These are phyloP conservation scores for Digitaria exilis DNA, from an alignment of 202 grass and related monocot species.

Conservation along the genomic window DNA sequence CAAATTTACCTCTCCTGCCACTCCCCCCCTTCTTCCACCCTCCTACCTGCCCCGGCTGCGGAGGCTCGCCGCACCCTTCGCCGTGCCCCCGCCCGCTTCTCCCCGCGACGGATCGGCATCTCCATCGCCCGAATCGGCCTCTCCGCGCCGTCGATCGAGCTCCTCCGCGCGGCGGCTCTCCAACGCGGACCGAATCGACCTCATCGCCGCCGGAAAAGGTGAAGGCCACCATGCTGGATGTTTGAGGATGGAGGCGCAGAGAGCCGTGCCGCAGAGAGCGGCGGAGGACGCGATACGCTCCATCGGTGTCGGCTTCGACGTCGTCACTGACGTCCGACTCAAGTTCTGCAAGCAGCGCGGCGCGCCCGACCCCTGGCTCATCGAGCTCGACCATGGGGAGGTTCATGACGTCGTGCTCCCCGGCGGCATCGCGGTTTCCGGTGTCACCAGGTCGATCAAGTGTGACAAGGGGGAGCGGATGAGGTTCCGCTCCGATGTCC, in stretches of 20 bases:
- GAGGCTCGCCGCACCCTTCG: not conserved
- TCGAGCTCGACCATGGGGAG: slow-evolving; percentile 62
- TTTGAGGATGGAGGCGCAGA: slow-evolving; percentile 64
- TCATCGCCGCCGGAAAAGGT: not conserved
- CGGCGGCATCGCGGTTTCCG: slow-evolving; percentile 52
- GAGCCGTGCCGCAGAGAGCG: slow-evolving; percentile 27
- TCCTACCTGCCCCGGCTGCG: not conserved
- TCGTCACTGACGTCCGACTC: slow-evolving; percentile 69
- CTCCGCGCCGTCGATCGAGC: not conserved
- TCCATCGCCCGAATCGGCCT: not conserved
- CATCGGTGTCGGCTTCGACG: slow-evolving; percentile 85
- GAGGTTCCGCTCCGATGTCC: slow-evolving; percentile 84
- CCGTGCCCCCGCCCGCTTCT: not conserved
- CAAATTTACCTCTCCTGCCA: slow-evolving; percentile 16
- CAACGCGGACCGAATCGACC: not conserved
- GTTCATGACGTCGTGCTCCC: slow-evolving; percentile 75
- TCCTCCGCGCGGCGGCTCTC: not conserved
- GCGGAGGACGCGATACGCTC: slow-evolving; percentile 65
- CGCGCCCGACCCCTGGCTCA: slow-evolving; percentile 59
- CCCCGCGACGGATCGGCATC: not conserved
- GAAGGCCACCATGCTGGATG: not conserved
- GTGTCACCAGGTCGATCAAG: slow-evolving; percentile 70
- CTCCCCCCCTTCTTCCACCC: not conserved
- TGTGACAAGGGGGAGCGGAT: slow-evolving; percentile 91
- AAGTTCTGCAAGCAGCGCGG: slow-evolving; percentile 77